Percentiles rank a stretch among this genome's conserved stretches.
These are phyloP conservation scores for Trypanosoma cruzi DNA, from an alignment of 208 protist genomes.

Conservation along the genomic window DNA sequence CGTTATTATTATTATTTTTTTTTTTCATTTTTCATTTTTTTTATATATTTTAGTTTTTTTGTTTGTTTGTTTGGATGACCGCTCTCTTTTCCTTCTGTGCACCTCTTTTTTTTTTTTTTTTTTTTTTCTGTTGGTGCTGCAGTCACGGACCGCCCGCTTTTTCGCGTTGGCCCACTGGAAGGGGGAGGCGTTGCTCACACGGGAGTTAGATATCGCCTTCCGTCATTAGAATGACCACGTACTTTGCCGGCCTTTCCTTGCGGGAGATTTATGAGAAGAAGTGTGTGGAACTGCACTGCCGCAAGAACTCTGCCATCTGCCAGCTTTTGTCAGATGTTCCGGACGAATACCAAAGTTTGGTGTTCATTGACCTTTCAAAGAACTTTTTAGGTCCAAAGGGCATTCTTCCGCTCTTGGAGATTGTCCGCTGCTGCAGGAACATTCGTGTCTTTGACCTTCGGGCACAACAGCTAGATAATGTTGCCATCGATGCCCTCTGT, in stretches of 20 bases:
- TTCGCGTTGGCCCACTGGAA: too few species aligned
- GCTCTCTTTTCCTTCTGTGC: too few species aligned
- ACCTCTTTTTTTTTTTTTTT: too few species aligned
- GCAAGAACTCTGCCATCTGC: slow-evolving; percentile 58
- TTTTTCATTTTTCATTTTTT: too few species aligned
- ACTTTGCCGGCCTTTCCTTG: slow-evolving; percentile 64
- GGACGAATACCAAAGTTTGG: slow-evolving; percentile 60
- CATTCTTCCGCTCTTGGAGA: slow-evolving; percentile 73
- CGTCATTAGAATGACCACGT: slow-evolving; percentile 22
- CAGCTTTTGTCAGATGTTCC: slow-evolving; percentile 55
- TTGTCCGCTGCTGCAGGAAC: slow-evolving; percentile 56
- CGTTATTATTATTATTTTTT: too few species aligned
- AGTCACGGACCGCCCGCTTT: too few species aligned
- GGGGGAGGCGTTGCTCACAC: too few species aligned
- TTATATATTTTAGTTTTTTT: slow-evolving; percentile 18
- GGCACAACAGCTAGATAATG: slow-evolving; percentile 67
- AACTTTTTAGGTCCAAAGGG: slow-evolving; percentile 90
- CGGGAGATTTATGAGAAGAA: slow-evolving; percentile 79
- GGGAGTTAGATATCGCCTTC: neutral
- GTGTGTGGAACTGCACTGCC: slow-evolving; percentile 66
- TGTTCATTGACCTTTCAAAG: slow-evolving; percentile 70
- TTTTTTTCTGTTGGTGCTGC: too few species aligned
- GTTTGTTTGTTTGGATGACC: slow-evolving; percentile 2
- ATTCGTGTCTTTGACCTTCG: slow-evolving; percentile 56
- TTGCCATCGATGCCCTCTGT: slow-evolving; percentile 60